These are phyloP conservation scores for Mycocalia duriaeana DNA, from an alignment of 1,284 basidiomycete genomes.

Conservation along the genomic window DNA sequence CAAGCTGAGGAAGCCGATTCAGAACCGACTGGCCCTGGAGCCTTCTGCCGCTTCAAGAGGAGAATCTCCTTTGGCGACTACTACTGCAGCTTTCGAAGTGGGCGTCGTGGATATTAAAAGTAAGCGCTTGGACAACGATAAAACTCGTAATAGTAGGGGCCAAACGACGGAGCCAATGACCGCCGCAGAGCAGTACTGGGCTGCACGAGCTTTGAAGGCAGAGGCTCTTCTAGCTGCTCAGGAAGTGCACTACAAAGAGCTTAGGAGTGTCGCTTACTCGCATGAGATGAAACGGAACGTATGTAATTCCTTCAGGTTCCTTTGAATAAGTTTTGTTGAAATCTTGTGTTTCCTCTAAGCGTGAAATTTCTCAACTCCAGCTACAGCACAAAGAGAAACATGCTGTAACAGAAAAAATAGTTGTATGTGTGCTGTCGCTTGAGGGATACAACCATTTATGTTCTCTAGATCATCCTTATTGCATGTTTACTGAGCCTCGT, in stretches of 20 bases:
- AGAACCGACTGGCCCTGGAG: not conserved
- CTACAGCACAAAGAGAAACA: constrained; percentile 41
- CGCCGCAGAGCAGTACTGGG: constrained; percentile 54
- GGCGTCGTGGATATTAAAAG: not conserved
- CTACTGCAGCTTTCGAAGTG: not conserved
- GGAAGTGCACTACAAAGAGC: constrained; percentile 41
- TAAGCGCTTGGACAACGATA: not conserved
- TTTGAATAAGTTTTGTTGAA: too few relatives aligned
- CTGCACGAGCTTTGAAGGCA: constrained; percentile 52
- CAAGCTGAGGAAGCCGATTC: not conserved
- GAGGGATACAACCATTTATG: not conserved
- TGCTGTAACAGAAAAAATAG: constrained; percentile 41
- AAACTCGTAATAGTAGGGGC: not conserved
- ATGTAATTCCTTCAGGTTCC: constrained; percentile 19
- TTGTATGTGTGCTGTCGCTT: constrained; percentile 34
- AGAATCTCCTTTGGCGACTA: not conserved
- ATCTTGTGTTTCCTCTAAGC: too few relatives aligned
- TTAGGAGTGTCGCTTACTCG: constrained; percentile 31
- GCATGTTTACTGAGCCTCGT: constrained; percentile 36
- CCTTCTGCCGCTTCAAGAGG: not conserved
- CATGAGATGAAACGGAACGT: constrained; percentile 46
- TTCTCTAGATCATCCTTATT: constrained; percentile 36
- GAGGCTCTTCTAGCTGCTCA: constrained; percentile 49
- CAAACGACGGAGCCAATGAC: constrained; percentile 25
- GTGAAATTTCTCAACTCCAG: constrained; percentile 33